Conservation (phyloP, 2,329 filamentous ascomycete species). For the Lachnum nothofagi region DNA sequence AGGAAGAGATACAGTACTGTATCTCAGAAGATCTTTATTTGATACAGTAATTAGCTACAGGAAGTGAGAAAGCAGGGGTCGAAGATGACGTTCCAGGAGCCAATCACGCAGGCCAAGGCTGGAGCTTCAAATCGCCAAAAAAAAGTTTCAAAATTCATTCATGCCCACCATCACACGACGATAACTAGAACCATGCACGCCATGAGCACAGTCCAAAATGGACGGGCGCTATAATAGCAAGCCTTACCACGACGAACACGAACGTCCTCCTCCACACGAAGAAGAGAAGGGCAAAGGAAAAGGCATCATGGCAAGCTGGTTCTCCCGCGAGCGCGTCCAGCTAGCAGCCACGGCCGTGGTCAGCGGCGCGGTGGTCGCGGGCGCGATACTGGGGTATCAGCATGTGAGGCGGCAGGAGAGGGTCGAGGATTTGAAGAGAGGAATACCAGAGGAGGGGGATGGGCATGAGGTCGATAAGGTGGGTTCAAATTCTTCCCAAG, state of each 20-base stretch:
- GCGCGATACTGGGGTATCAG: conserved; percentile 59
- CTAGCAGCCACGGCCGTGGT: conserved; percentile 66
- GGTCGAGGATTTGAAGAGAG: conserved; percentile 53
- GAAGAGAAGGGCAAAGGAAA: conserved; percentile 6
- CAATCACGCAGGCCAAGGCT: conserved; percentile 5
- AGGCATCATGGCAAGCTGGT: conserved; percentile 27
- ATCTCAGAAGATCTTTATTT: too few relatives aligned
- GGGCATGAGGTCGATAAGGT: conserved; percentile 37
- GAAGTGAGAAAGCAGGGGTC: not conserved
- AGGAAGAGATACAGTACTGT: too few relatives aligned
- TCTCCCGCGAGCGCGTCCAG: conserved; percentile 40
- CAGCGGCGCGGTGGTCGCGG: conserved; percentile 56
- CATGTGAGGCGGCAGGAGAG: conserved; percentile 51
- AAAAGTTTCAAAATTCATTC: not conserved
- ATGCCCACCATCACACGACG: too few relatives aligned
- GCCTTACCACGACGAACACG: not conserved
- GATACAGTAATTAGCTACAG: not conserved
- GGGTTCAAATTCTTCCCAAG: too few relatives aligned
- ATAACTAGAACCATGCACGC: conserved; percentile 8
- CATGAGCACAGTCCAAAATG: not conserved
- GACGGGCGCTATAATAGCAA: not conserved
- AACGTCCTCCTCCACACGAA: not conserved
- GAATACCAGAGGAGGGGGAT: conserved; percentile 45
- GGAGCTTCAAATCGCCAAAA: not conserved
- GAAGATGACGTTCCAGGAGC: not conserved